Percentiles rank a stretch among this genome's conserved stretches.
Conservation (phyloP, 768 basidiomycete genomes). For the Trametes cinnabarina region DNA sequence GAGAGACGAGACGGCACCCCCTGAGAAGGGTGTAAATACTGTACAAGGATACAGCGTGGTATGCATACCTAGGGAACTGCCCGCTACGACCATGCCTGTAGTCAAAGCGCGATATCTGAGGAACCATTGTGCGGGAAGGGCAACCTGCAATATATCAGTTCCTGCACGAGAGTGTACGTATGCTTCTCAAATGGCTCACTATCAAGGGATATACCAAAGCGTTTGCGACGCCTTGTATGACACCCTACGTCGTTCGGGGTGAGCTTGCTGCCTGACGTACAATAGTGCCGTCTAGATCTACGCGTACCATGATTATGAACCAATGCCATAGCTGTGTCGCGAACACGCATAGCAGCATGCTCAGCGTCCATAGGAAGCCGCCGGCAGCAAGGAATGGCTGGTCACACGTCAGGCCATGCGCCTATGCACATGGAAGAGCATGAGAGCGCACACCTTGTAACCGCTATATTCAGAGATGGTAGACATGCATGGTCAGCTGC, state of each 20-base stretch:
- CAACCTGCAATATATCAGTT: slow-evolving; percentile 8
- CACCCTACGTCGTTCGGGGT: slow-evolving; percentile 7
- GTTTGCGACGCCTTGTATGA: slow-evolving; percentile 19
- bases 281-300: not conserved
- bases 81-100: slow-evolving; percentile 35
- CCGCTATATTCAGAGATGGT: slow-evolving; percentile 6
- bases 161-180: not conserved
- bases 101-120: slow-evolving; percentile 30
- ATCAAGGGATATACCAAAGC: slow-evolving; percentile 22
- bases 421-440: not conserved
- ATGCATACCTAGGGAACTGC: slow-evolving; percentile 21
- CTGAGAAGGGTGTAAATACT: not conserved
- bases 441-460: slow-evolving; percentile 11
- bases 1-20: slow-evolving; percentile 25
- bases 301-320: slow-evolving; percentile 20
- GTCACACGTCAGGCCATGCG: not conserved
- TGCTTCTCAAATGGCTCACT: not conserved
- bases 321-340: slow-evolving; percentile 26
- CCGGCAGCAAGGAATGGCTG: slow-evolving; percentile 22
- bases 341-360: slow-evolving; percentile 23
- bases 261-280: not conserved
- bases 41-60: not conserved
- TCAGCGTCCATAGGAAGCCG: slow-evolving; percentile 25
- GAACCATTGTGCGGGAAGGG: slow-evolving; percentile 34
- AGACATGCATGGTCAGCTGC: not conserved